Evolutionary conservation across 2,329 filamentous ascomycete genomes (phyloP).

Genomic region (Monosporascus sp.): DNA sequence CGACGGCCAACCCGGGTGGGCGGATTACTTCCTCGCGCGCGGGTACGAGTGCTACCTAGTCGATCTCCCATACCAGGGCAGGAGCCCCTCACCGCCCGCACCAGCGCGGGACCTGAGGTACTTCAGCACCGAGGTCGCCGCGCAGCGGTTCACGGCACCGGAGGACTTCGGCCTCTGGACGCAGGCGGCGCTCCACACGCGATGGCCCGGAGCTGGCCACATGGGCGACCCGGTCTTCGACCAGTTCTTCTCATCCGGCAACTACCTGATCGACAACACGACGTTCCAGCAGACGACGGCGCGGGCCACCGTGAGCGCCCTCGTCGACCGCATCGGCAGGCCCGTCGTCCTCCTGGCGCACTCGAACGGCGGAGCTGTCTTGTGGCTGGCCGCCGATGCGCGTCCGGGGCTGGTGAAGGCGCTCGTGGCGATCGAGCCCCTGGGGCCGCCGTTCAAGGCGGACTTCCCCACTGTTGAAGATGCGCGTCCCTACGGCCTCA

Average conservation of each 20-base stretch:
- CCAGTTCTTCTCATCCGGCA: slow-evolving; percentile 33
- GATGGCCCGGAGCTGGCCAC: slow-evolving; percentile 35
- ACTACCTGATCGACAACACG: slow-evolving; percentile 30
- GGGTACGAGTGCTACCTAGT: slow-evolving; percentile 43
- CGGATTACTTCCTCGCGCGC: slow-evolving; percentile 38
- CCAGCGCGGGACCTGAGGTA: slow-evolving; percentile 15
- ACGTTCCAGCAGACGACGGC: slow-evolving; percentile 30
- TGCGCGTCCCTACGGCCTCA: slow-evolving; percentile 37
- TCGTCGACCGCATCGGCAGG: slow-evolving; percentile 37
- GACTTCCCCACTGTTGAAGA: slow-evolving; percentile 28
- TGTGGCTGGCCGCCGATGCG: slow-evolving; percentile 36
- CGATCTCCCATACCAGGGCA: slow-evolving; percentile 40
- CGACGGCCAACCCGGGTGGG: slow-evolving; percentile 41
- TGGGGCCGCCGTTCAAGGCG: slow-evolving; percentile 41
- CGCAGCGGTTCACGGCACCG: slow-evolving; percentile 33
- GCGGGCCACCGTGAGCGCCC: slow-evolving; percentile 33
- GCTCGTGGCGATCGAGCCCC: slow-evolving; percentile 40
- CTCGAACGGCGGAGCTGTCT: slow-evolving; percentile 38
- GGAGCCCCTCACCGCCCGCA: slow-evolving; percentile 35
- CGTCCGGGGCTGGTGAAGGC: slow-evolving; percentile 35
- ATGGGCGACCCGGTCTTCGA: slow-evolving; percentile 37
- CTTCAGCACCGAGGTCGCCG: slow-evolving; percentile 29
- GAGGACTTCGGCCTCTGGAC: slow-evolving; percentile 31
- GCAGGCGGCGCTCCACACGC: slow-evolving; percentile 33
- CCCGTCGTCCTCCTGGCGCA: slow-evolving; percentile 37